Evolutionary conservation across 23 red algal genomes (phyloP), one percentile per base, ranked within the genome.

Genomic region (Gracilaria gracilis): DNA sequence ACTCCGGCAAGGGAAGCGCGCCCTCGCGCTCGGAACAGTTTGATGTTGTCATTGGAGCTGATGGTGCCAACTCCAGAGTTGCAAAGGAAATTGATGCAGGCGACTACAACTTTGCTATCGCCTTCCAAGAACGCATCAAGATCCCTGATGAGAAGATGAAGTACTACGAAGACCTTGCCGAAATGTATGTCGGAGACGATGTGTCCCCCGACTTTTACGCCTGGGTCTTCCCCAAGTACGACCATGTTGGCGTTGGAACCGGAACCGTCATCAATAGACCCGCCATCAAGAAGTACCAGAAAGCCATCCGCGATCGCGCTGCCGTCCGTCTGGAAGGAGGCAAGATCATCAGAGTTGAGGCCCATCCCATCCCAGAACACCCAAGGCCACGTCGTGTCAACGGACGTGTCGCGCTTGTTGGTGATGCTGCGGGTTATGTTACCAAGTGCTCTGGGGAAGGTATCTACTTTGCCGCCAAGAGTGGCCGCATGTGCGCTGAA

Each of bases 221-320:
- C 12, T 99, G 97, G 97, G 97, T 99, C 16, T 99, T 99, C 93
- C 97, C 97, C 37, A 99, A 99, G 92, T 96, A 99, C 81, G 97
- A 99, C 81, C 97, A 99, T 49, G 97, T 99, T 33, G 97, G 90
- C 31, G 97, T 99, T 3, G 97, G 97, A 59, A 99, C 97, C 9
- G 97, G 97, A 0, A 99, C 97, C 27, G 97, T 99, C 44, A 88
- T 99, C 57, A 94, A 99, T 89, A 79, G 93, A 40, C 91, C 94
- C 8, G 57, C 75, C 79, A 99, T 99, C 88, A 99, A 99, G 90
- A 74, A 96, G 50, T 99, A 99, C 65, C 93, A 99, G 64, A 75
- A 93, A 32, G 97, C 93, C 5, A 99, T 99, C n/a, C 97, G 97
- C 39, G 85, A 92, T 42, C 93, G 97, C 47, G 97, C 97, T 47